Evolutionary conservation across 257 asterid species (phyloP), one percentile per base, ranked within the genome.

Genomic region (Handroanthus guayacan): DNA sequence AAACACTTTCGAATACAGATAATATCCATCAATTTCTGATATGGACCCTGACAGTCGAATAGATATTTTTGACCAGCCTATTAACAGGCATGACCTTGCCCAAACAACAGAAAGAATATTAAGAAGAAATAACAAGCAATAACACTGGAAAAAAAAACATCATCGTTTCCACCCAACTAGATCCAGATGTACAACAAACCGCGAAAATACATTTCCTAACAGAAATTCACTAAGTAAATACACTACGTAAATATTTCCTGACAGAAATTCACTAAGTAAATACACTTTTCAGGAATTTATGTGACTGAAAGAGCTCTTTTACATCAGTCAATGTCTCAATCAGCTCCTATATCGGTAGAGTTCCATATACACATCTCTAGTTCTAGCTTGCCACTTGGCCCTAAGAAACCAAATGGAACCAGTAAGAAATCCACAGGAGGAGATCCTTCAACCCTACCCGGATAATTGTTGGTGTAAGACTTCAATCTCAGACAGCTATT

Each of bases 311-410:
- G 63, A 16, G 55, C 55, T 48, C 39, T 54, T 34, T 44, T 18
- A 71, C 43, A 66, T 80, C 82, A 86, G n/a, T n/a, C n/a, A n/a
- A n/a, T n/a, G n/a, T n/a, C n/a, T n/a, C n/a, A n/a, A 75, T 89
- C 92, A 9, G 86, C 91, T 71, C 88, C 88, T 73, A 88, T 76
- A 67, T 88, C 94, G 0, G 88, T 82, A 0, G 92, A 75, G 83
- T 88, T 91, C 97, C 97, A 86, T 86, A 95, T 87, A 82, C 98
- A 87, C 82, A 89, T 84, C 86, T 93, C 94, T 9, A 95, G 76
- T 62, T 90, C 97, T 31, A 95, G 84, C 60, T 82, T 72, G 76
- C 96, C 97, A 13, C 74, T 78, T n/a, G 89, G 69, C 62, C 75
- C 70, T 7, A 86, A 61, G 82, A 88, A 87, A 41, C 86, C 81